Evolutionary conservation across 805 yeast genomes (phyloP).

Genomic region (Pichia manshurica): DNA sequence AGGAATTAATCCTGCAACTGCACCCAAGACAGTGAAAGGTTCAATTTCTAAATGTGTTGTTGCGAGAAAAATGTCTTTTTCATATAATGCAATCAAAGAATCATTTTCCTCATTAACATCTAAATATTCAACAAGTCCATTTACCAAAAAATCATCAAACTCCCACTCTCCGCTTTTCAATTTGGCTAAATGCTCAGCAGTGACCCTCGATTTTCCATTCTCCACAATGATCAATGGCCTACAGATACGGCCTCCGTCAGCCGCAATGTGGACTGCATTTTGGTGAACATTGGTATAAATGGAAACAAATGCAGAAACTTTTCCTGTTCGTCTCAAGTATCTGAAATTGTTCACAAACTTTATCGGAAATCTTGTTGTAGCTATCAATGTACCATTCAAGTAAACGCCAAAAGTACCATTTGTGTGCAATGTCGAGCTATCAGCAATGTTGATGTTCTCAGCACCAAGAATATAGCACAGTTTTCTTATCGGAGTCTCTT

Average conservation of each 20-base stretch:
- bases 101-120: conserved; percentile 98
- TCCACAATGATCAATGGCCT: conserved; percentile 90
- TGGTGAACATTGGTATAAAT: conserved; percentile 88
- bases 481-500: conserved; percentile 78
- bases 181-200: conserved; percentile 58
- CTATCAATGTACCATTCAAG: conserved; percentile 90
- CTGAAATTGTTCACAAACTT: conserved; percentile 77
- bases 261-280: conserved; percentile 91
- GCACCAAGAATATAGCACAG: conserved; percentile 82
- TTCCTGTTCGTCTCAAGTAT: conserved; percentile 73
- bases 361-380: conserved; percentile 83
- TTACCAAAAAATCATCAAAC: conserved; percentile 84
- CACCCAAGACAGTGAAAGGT: conserved; percentile 88
- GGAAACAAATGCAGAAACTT: conserved; percentile 83
- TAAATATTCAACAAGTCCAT: conserved; percentile 88
- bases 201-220: conserved; percentile 63
- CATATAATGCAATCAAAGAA: conserved; percentile 86
- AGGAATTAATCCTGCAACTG: conserved; percentile 88
- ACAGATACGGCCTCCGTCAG: conserved; percentile 98
- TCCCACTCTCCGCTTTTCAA: conserved; percentile 65
- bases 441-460: conserved; percentile 75
- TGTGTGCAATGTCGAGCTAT: conserved; percentile 76
- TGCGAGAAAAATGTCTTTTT: conserved; percentile 47
- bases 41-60: conserved; percentile 93
- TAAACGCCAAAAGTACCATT: conserved; percentile 78